Percentiles rank a stretch among this genome's conserved stretches.
phyloP scores from a whole-genome alignment of 2,329 filamentous ascomycete genomes.

The Hypoxylon sp. region DNA sequence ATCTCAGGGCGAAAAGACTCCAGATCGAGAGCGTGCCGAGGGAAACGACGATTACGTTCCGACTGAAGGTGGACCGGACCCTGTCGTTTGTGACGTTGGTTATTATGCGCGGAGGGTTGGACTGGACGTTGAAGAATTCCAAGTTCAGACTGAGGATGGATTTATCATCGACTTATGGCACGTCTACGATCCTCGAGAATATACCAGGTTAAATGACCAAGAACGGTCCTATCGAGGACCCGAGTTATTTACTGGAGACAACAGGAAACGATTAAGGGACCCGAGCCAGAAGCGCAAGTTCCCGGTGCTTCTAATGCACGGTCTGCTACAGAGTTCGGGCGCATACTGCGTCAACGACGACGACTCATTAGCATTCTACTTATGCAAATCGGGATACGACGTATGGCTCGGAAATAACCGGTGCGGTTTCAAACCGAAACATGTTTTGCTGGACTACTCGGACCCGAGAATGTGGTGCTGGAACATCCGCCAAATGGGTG shows the following conservation, averaged over 20 bases:
- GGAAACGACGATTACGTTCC: slow-evolving; percentile 72
- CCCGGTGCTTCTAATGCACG: slow-evolving; percentile 88
- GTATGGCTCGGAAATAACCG: slow-evolving; percentile 97
- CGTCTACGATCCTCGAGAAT: slow-evolving; percentile 84
- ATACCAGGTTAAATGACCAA: slow-evolving; percentile 63
- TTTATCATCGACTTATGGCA: slow-evolving; percentile 93
- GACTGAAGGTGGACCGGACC: slow-evolving; percentile 84
- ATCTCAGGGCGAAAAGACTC: slow-evolving; percentile 53
- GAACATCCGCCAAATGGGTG: slow-evolving; percentile 95
- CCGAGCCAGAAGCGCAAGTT: slow-evolving; percentile 71
- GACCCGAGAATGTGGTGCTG: slow-evolving; percentile 97
- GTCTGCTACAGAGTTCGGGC: slow-evolving; percentile 86
- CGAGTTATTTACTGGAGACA: slow-evolving; percentile 67
- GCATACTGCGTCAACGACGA: slow-evolving; percentile 93
- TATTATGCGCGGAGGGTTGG: slow-evolving; percentile 92
- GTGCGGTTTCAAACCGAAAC: slow-evolving; percentile 84
- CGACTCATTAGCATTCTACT: slow-evolving; percentile 88
- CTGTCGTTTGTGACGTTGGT: slow-evolving; percentile 79
- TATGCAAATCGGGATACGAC: slow-evolving; percentile 92
- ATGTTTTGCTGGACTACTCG: slow-evolving; percentile 74
- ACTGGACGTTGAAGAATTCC: slow-evolving; percentile 83
- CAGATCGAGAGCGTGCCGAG: slow-evolving; percentile 58
- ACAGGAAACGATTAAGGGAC: slow-evolving; percentile 55
- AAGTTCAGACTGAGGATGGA: slow-evolving; percentile 93
- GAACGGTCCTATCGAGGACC: slow-evolving; percentile 69